Conservation (phyloP, 495 filamentous ascomycete species). For the Penicillium ucsense region DNA sequence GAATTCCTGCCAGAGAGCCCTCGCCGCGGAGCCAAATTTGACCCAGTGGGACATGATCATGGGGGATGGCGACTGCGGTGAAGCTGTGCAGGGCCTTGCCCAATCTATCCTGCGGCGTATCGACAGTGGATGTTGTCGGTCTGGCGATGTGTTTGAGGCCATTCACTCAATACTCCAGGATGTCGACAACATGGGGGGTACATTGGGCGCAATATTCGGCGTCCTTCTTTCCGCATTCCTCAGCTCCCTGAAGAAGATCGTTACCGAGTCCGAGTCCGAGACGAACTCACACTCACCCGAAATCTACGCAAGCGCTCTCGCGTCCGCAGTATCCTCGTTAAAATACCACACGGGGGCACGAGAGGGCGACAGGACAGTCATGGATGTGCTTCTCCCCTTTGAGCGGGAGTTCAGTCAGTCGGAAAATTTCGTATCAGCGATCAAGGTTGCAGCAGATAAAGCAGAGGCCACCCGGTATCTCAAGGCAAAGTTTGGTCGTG, state of each 20-base stretch:
- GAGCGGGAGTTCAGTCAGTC: slow-evolving; percentile 2
- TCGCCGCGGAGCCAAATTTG: slow-evolving; percentile 3
- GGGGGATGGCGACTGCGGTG: slow-evolving; percentile 10
- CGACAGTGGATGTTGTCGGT: not conserved
- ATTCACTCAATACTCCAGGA: not conserved
- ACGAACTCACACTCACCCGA: not conserved
- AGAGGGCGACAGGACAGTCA: slow-evolving; percentile 6
- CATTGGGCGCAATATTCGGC: slow-evolving; percentile 8
- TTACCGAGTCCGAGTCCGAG: not conserved
- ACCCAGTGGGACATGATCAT: slow-evolving; percentile 8
- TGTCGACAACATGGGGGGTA: slow-evolving; percentile 6
- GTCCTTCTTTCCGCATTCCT: slow-evolving; percentile 6
- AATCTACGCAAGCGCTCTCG: slow-evolving; percentile 3
- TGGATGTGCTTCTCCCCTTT: slow-evolving; percentile 9
- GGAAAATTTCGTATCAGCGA: slow-evolving; percentile 1
- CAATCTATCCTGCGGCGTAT: not conserved
- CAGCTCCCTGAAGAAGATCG: slow-evolving; percentile 1
- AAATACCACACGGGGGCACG: slow-evolving; percentile 8
- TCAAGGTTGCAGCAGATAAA: slow-evolving; percentile 1
- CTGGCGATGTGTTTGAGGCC: not conserved
- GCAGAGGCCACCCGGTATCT: slow-evolving; percentile 7
- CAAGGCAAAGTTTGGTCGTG: slow-evolving; percentile 5
- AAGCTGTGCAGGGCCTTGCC: slow-evolving; percentile 1
- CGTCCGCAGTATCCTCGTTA: slow-evolving; percentile 4
- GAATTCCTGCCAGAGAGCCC: not conserved